Base-by-base conservation (phyloP, 106 monocot genomes). In the Chionographis japonica region DNA sequence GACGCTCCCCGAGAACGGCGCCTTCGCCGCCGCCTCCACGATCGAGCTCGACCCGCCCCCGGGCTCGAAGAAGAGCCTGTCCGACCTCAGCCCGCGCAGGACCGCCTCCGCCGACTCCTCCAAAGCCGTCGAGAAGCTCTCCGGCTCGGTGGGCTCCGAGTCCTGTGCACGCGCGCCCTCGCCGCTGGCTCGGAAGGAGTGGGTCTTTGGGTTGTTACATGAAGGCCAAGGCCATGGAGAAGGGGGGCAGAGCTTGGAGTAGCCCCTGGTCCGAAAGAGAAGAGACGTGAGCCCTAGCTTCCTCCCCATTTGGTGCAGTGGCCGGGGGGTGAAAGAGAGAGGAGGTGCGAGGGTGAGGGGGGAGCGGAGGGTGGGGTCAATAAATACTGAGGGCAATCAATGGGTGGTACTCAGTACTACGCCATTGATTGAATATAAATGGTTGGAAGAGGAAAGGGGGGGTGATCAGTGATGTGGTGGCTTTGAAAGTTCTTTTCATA, bases 1-100 rank as follows among this genome's bases (percentile, higher is more conserved):
- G 3, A 83, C 63, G 52, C 83, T 69, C n/a, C 83, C 92, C 72
- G 88, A 70, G 36, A 78, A 76, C 0, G 77, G 73, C n/a, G n/a
- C 57, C 16, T 5, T 6, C 35, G 4, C 38, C 17, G 4, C 38
- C 17, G 75, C 65, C 1, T 68, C 67, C 37, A 72, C 37, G 18
- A 72, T 61, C 5, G 80, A 73, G 49, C 57, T 81, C 2, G 65
- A 42, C 3, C 41, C 15, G 61, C 50, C 43, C 15, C 68, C 74
- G 10, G 46, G 69, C 15, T 85, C 80, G 70, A 77, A 77, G 73
- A 76, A 68, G 12, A 85, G 65, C 46, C 85, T 61, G 14, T 85
- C 80, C 16, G 85, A 85, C 60, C 66, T 55, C 49, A 74, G n/a
- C 18, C 65, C 77, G 2, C 52, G 66, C 53, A 85, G 64, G 13